These are phyloP conservation scores for Rosa persica DNA, from an alignment of 306 rosid species.

Conservation along the genomic window DNA sequence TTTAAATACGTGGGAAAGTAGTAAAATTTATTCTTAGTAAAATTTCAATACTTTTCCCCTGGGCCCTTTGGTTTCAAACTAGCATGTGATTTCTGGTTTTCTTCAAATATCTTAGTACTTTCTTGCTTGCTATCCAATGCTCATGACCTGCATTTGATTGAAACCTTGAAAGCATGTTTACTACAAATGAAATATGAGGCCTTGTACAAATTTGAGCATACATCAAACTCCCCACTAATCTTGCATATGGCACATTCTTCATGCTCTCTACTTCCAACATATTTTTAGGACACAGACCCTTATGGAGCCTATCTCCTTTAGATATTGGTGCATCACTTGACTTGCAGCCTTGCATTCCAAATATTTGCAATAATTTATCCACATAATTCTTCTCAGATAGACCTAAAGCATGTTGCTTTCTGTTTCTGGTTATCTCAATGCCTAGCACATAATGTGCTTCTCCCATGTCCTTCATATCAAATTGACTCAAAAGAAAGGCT, in stretches of 20 bases:
- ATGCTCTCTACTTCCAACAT: background rate
- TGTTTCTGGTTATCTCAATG: background rate
- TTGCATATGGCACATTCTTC: background rate
- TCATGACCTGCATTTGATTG: background rate
- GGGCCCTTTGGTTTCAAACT: too few species aligned
- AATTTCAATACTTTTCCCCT: too few species aligned
- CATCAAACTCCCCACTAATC: background rate
- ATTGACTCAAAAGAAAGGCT: background rate
- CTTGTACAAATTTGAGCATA: background rate
- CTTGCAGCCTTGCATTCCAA: background rate
- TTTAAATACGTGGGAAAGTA: too few species aligned
- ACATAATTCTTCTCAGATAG: background rate
- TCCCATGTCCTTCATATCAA: background rate
- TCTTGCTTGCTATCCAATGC: background rate
- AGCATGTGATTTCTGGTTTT: background rate
- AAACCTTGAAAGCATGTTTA: background rate
- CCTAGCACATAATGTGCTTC: background rate
- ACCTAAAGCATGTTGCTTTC: background rate
- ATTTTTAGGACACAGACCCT: background rate
- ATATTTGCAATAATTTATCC: background rate
- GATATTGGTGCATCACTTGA: background rate
- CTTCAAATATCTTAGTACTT: background rate
- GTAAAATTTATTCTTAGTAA: too few species aligned
- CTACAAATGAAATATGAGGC: background rate
- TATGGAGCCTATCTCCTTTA: background rate